Base-by-base conservation (phyloP, 2,329 filamentous ascomycete genomes). In the Stagonosporopsis vannaccii region DNA sequence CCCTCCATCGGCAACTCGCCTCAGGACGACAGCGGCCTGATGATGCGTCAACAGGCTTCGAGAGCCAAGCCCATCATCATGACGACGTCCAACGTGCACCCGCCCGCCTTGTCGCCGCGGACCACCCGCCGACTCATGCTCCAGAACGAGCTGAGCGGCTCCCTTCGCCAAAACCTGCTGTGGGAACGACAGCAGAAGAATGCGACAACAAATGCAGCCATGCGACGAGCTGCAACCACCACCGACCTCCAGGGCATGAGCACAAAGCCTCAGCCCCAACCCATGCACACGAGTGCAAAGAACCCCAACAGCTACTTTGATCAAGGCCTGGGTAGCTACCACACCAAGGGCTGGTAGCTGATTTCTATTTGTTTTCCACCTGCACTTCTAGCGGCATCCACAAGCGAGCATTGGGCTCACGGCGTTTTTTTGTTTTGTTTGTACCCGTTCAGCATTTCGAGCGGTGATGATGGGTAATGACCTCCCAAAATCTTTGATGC, bases 151-250 rank as follows among this genome's bases (percentile, higher is more conserved):
- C 82, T 99, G 51, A 97, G 94, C 2, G 92, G 97, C 74, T 96
- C 92, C 20, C 87, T 99, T 3, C 87, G 95, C 20, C 90, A 92
- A 66, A 91, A 97, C 68, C 87, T 99, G 15, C 85, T 98, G 15
- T 96, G 92, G 90, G 95, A 99, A 76, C 89, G 95, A 48, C 92
- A 96, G 72, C 94, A 98, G 73, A 96, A 95, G 84, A 92, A 91
- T 56, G 90, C 90, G 30, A 94, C 92, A 7, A 91, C 89, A 68
- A 93, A 94, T 62, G 92, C 93, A 1, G 91, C 94, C 51, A 83
- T 97, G 55, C 69, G 73, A 39, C 61, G 73, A 25, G 73, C 72
- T 46, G 69, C 69, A 60, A 76, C 74, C 26, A 91, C 94, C 2
- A 90, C 94, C 63, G 93, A 97, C 72, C 87, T 97, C 61, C 90